A percentile compares a stretch with the other conserved stretches of the same genome.
These are phyloP conservation scores for Aquanectria penicillioides DNA, from an alignment of 2,329 filamentous ascomycete species.

Conservation along the genomic window DNA sequence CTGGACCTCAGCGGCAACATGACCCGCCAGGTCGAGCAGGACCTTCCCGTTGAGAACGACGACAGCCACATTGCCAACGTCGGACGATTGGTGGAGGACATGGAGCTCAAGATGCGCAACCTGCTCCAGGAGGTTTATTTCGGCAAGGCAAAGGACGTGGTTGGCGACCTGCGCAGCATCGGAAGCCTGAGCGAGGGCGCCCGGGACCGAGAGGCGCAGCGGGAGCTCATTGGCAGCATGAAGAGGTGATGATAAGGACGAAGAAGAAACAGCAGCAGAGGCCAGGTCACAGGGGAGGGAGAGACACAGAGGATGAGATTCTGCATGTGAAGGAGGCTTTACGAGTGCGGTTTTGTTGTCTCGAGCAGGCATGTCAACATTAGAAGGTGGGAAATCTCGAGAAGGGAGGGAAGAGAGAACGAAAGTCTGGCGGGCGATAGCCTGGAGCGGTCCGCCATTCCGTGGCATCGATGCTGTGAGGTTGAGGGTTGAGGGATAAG, in stretches of 20 bases:
- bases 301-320: neutral
- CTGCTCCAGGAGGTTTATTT: constrained; percentile 99
- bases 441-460: neutral
- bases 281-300: too few species aligned
- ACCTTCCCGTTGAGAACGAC: constrained; percentile 89
- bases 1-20: constrained; percentile 97
- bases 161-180: constrained; percentile 91
- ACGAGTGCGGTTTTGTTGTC: constrained; percentile 26
- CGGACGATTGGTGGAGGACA: constrained; percentile 93
- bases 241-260: constrained; percentile 51
- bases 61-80: constrained; percentile 96
- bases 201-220: constrained; percentile 84
- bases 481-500: neutral
- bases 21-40: constrained; percentile 94
- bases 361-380: constrained; percentile 5
- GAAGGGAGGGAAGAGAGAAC: neutral
- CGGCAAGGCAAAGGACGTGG: constrained; percentile 98
- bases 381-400: constrained; percentile 2
- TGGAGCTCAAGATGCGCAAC: constrained; percentile 99
- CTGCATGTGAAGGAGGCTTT: neutral
- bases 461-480: neutral
- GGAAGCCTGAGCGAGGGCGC: constrained; percentile 85
- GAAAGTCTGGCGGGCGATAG: neutral
- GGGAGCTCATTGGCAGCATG: constrained; percentile 83
- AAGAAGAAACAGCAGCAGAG: too few species aligned